Conservation (phyloP, 176 grass and related monocot genomes). For the Zoysia pacifica region DNA sequence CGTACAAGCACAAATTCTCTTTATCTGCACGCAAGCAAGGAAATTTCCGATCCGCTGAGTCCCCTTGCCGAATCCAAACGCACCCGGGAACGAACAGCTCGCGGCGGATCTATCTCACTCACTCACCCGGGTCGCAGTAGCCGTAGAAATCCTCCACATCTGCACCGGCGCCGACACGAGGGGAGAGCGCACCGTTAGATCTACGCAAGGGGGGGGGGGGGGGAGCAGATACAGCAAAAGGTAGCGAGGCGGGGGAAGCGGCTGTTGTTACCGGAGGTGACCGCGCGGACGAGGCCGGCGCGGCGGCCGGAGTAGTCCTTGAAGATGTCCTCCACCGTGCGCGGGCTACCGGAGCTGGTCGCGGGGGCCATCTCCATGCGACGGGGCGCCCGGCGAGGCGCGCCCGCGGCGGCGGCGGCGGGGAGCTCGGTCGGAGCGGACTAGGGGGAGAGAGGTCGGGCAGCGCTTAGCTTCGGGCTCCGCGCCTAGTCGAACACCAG, state of each 20-base stretch:
- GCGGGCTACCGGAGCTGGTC: slow-evolving; percentile 41
- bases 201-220: neutral
- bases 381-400: neutral
- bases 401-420: slow-evolving; percentile 1
- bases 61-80: slow-evolving; percentile 34
- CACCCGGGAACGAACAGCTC: slow-evolving; percentile 3
- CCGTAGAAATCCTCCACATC: slow-evolving; percentile 72
- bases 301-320: slow-evolving; percentile 70
- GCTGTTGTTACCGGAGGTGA: slow-evolving; percentile 57
- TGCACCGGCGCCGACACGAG: slow-evolving; percentile 28
- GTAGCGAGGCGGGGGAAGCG: neutral
- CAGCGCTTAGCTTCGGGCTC: slow-evolving; percentile 7
- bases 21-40: slow-evolving; percentile 44
- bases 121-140: slow-evolving; percentile 71
- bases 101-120: slow-evolving; percentile 32
- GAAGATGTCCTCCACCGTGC: slow-evolving; percentile 76
- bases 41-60: slow-evolving; percentile 24
- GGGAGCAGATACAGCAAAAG: neutral
- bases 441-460: neutral
- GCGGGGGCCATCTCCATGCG: slow-evolving; percentile 50
- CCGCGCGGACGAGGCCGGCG: slow-evolving; percentile 65
- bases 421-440: neutral
- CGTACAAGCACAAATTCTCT: slow-evolving; percentile 77
- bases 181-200: slow-evolving; percentile 45
- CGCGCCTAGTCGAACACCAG: slow-evolving; percentile 28